Conservation (phyloP, 345 rosid genomes). For the Ceriops tagal region DNA sequence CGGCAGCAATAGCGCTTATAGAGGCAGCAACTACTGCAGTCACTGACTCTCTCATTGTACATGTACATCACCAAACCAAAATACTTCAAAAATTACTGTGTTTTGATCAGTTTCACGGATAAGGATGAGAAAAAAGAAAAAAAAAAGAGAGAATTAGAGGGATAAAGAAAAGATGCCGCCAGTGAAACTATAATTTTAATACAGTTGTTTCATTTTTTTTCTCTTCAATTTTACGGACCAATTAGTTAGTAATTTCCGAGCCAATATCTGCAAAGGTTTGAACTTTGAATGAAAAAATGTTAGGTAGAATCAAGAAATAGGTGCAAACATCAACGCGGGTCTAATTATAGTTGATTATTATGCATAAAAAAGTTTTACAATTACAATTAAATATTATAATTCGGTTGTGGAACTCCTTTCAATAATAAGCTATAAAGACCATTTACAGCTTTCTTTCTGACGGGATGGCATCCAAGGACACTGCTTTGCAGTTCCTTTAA, state of each 20-base stretch:
- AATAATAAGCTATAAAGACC: constrained; percentile 12
- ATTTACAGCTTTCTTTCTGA: constrained; percentile 52
- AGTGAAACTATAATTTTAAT: constrained; percentile 9
- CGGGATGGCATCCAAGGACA: constrained; percentile 53
- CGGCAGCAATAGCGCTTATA: constrained; percentile 15
- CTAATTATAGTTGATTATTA: too few species aligned
- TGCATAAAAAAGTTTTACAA: too few species aligned
- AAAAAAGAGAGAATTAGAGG: background rate
- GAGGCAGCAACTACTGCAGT: constrained; percentile 27
- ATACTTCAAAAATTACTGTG: constrained; percentile 12
- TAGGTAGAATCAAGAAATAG: too few species aligned
- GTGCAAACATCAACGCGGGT: too few species aligned
- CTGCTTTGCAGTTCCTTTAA: constrained; percentile 35
- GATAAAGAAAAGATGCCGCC: constrained; percentile 18
- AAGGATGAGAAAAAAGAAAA: background rate
- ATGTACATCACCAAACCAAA: background rate
- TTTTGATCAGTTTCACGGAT: background rate
- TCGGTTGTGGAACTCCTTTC: too few species aligned
- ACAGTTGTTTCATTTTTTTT: constrained; percentile 8
- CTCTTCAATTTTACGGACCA: too few species aligned
- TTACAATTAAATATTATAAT: too few species aligned
- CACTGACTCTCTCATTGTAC: constrained; percentile 17
- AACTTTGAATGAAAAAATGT: background rate
- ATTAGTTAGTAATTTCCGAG: constrained; percentile 8
- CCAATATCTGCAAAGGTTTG: background rate